Conservation (phyloP, 2,329 filamentous ascomycete genomes). For the Botrytis sinoallii region DNA sequence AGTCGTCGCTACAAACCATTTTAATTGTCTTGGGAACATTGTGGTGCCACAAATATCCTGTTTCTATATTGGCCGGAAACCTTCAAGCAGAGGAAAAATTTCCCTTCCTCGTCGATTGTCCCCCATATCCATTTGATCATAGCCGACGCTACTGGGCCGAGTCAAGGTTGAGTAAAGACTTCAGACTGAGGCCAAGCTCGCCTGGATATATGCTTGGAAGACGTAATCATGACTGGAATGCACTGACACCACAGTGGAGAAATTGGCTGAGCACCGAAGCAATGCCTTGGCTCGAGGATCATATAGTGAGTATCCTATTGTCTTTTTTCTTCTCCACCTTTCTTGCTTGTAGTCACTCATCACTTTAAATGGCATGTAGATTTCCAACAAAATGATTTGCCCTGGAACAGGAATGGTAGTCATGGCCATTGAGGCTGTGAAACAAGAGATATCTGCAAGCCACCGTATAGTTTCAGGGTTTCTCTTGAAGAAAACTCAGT, state of each 20-base stretch:
- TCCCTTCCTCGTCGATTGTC: slow-evolving; percentile 43
- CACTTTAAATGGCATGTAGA: slow-evolving; percentile 33
- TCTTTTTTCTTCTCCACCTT: too few relatives aligned
- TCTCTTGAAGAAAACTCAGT: too few relatives aligned
- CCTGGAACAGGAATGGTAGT: neutral
- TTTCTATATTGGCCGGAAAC: neutral
- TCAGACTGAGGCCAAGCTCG: slow-evolving; percentile 45
- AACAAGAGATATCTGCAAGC: neutral
- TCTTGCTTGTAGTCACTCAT: neutral
- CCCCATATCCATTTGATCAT: slow-evolving; percentile 54
- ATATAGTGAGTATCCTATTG: neutral
- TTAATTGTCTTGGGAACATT: neutral
- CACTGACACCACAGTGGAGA: too few relatives aligned
- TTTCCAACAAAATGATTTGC: slow-evolving; percentile 5
- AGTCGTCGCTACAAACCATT: neutral
- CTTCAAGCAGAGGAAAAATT: neutral
- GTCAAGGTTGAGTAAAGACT: slow-evolving; percentile 45
- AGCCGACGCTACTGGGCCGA: slow-evolving; percentile 51
- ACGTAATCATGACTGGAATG: slow-evolving; percentile 24
- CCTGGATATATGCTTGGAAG: slow-evolving; percentile 40
- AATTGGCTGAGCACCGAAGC: too few relatives aligned
- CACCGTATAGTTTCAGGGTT: too few relatives aligned
- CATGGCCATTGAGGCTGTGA: neutral
- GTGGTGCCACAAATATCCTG: neutral
- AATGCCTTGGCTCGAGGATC: too few relatives aligned